A percentile compares a stretch with the other conserved stretches of the same genome.
Conservation (phyloP, 2,329 filamentous ascomycete species). For the Curvularia hawaiiensis region DNA sequence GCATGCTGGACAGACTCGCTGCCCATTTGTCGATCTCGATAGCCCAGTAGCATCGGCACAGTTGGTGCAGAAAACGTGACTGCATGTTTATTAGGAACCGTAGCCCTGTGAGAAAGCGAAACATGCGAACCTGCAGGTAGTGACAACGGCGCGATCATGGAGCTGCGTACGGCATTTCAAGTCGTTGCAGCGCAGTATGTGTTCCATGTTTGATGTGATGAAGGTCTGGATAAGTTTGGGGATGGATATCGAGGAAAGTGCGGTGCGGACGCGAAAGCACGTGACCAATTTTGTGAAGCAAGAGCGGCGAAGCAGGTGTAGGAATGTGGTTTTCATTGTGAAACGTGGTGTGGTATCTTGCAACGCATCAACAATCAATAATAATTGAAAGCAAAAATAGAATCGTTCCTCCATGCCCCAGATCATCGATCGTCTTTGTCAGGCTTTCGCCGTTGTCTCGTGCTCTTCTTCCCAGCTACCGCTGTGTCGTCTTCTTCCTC, state of each 20-base stretch:
- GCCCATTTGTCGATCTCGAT: constrained; percentile 58
- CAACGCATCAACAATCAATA: constrained; percentile 21
- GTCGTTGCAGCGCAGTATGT: constrained; percentile 77
- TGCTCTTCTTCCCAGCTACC: constrained; percentile 55
- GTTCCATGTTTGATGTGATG: constrained; percentile 65
- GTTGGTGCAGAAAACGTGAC: constrained; percentile 82
- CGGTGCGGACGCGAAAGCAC: constrained; percentile 14
- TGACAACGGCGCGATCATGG: constrained; percentile 76
- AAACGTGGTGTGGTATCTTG: constrained; percentile 31
- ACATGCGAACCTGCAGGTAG: constrained; percentile 76
- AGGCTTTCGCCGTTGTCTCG: constrained; percentile 47
- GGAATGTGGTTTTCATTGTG: constrained; percentile 9
- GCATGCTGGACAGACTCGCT: constrained; percentile 77
- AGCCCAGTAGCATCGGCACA: constrained; percentile 73
- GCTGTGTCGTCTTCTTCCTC: constrained; percentile 74
- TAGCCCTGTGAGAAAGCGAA: constrained; percentile 8
- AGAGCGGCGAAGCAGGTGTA: constrained; percentile 14
- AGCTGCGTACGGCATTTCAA: constrained; percentile 76
- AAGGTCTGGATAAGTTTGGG: constrained; percentile 1
- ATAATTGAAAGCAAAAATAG: neutral
- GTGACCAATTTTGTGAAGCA: constrained; percentile 16
- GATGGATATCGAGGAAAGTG: constrained; percentile 7
- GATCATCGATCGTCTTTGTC: constrained; percentile 46
- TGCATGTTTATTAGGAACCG: constrained; percentile 43
- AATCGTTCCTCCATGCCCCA: neutral